A percentile compares a stretch with the other conserved stretches of the same genome.
These are phyloP conservation scores for Spongispora temasekensis DNA, from an alignment of 1,284 basidiomycete genomes.

Conservation along the genomic window DNA sequence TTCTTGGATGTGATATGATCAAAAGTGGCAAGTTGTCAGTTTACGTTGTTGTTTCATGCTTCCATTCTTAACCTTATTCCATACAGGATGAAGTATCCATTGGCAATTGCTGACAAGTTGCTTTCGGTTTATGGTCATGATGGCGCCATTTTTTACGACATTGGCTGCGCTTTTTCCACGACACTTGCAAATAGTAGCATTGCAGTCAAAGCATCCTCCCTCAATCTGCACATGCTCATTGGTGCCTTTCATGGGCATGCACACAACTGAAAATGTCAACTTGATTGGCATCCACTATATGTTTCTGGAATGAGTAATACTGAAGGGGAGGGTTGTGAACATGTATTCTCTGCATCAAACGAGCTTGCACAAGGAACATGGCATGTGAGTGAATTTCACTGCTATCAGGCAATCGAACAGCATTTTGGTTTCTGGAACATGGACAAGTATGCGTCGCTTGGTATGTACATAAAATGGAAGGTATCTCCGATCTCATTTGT, in stretches of 20 bases:
- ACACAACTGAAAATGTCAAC: conserved; percentile 18
- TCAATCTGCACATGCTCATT: conserved; percentile 11
- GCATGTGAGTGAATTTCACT: conserved; percentile 2
- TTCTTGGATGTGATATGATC: conserved; percentile 11
- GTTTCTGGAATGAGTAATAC: conserved; percentile 3
- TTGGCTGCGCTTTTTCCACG: conserved; percentile 4
- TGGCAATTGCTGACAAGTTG: conserved; percentile 7
- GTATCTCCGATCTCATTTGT: neutral
- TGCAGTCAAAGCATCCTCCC: neutral
- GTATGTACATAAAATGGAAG: conserved; percentile 1
- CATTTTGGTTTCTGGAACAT: conserved; percentile 5
- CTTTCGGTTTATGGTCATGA: conserved; percentile 5
- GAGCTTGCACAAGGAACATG: neutral
- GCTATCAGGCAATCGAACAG: conserved; percentile 2
- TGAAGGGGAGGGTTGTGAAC: neutral
- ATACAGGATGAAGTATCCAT: conserved; percentile 9
- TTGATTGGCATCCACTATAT: conserved; percentile 6
- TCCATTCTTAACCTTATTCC: neutral
- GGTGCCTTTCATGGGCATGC: conserved; percentile 34
- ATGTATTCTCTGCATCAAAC: conserved; percentile 11
- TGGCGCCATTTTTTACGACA: conserved; percentile 10
- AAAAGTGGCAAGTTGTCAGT: neutral
- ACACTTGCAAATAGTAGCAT: neutral
- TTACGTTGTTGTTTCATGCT: neutral
- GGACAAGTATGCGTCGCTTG: neutral